Evolutionary conservation across 441 rosid genomes (phyloP), one percentile per base, ranked within the genome.

Genomic region (Arabidopsis lyrata): DNA sequence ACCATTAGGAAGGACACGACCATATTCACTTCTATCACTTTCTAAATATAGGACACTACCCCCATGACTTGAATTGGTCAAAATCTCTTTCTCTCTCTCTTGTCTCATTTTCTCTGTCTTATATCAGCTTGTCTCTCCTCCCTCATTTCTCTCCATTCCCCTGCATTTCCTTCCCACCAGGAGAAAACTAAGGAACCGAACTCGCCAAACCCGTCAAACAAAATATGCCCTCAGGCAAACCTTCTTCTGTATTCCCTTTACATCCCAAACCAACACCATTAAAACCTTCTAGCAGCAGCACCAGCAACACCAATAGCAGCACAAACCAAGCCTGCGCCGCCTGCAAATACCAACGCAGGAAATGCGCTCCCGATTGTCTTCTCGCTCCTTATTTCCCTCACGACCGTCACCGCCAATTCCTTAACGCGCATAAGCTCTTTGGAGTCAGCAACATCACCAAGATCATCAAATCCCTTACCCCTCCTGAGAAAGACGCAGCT

Each of bases 371-470:
- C 5, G 95, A 95, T 81, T 95, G 99, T 87, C 82, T 91, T 70
- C 91, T 92, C 62, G 98, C 99, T 24, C 97, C 98, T 70, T 95
- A 88, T 77, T 95, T 92, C 77, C 99, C 98, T 71, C 93, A 87
- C 10, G 85, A 88, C 57, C 90, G 93, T 53, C 94, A 86, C 22
- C 77, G 86, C 13, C 97, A 92, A 36, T 95, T 95, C 89, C 92
- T 84, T 36, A 95, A 95, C 31, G 98, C 97, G 0, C 99, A 95
- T 76, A 95, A 86, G 81, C 85, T 95, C 60, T 95, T 92, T 56
- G 99, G 98, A 1, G 98, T 95, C 12, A 87, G 93, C 76, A 95
- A 95, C 76, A 92, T 92, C 31, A 89, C 88, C 55, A 92, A 92
- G 80, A 91, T 88, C 82, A 90, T 95, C 72, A 87, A 81, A 72